These are phyloP conservation scores for Leccinum fibrillosum DNA, from an alignment of 768 basidiomycete species.

Conservation along the genomic window DNA sequence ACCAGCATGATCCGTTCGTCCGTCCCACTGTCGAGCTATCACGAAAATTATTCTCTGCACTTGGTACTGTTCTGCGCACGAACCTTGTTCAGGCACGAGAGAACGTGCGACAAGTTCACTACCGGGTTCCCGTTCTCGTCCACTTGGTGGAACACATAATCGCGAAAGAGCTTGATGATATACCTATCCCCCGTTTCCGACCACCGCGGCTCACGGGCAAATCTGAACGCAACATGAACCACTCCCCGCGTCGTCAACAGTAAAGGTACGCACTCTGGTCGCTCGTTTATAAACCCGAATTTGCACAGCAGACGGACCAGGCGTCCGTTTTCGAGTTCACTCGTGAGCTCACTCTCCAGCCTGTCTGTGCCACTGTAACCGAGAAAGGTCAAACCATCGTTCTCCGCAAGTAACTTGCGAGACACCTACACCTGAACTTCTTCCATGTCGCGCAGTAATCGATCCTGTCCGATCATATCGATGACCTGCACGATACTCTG, in stretches of 20 bases:
- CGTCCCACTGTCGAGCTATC: conserved; percentile 84
- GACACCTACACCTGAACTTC: conserved; percentile 69
- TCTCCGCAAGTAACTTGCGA: background rate
- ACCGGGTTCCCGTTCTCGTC: conserved; percentile 88
- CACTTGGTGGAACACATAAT: conserved; percentile 97
- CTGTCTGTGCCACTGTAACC: conserved; percentile 69
- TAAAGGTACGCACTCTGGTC: conserved; percentile 78
- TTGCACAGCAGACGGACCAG: conserved; percentile 88
- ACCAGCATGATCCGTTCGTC: conserved; percentile 96
- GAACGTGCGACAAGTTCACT: conserved; percentile 85
- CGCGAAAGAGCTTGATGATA: conserved; percentile 96
- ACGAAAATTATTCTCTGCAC: background rate
- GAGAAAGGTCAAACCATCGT: background rate
- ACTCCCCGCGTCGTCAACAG: background rate
- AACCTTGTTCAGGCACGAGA: conserved; percentile 92
- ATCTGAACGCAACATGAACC: conserved; percentile 47
- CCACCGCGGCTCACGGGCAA: conserved; percentile 95
- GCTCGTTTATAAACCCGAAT: conserved; percentile 97
- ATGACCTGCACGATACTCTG: conserved; percentile 79
- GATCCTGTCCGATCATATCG: conserved; percentile 68
- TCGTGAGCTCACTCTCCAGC: conserved; percentile 78
- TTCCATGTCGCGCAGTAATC: conserved; percentile 74
- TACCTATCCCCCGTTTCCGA: conserved; percentile 98
- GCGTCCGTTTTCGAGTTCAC: conserved; percentile 92
- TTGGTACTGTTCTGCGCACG: conserved; percentile 12